Percentiles rank a stretch among this genome's conserved stretches.
phyloP scores from a whole-genome alignment of 2,329 filamentous ascomycete genomes.

The Clathrospora elynae region DNA sequence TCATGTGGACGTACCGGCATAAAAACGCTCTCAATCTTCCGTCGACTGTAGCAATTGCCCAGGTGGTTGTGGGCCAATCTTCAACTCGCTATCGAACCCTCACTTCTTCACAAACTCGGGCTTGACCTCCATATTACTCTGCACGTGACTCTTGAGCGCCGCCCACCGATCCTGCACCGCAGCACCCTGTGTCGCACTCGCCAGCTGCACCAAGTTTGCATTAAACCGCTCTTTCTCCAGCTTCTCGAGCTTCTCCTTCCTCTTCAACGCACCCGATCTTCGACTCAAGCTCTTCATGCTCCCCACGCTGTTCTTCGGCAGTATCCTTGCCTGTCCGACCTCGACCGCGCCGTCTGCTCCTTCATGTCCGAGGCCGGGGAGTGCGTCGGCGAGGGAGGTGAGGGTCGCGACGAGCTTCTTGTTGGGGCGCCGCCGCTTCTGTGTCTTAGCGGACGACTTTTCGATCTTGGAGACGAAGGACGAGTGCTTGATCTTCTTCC shows the following conservation, averaged over 20 bases:
- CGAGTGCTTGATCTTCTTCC: conserved; percentile 79
- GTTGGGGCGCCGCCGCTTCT: conserved; percentile 69
- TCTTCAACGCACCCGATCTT: conserved; percentile 78
- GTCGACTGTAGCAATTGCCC: too few relatives aligned
- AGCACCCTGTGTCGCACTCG: conserved; percentile 32
- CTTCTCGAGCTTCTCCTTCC: conserved; percentile 78
- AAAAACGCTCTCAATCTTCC: too few relatives aligned
- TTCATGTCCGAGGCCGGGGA: conserved; percentile 65
- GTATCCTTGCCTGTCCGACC: conserved; percentile 64
- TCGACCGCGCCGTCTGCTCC: conserved; percentile 38
- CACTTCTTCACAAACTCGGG: conserved; percentile 64
- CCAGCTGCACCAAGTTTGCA: conserved; percentile 78
- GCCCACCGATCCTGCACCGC: conserved; percentile 65
- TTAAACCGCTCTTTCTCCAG: conserved; percentile 84
- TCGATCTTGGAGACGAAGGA: conserved; percentile 77
- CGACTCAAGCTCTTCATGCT: conserved; percentile 63
- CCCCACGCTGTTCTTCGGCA: conserved; percentile 60
- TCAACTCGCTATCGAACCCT: too few relatives aligned
- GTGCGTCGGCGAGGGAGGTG: conserved; percentile 76
- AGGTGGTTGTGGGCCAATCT: too few relatives aligned
- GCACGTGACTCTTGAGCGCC: conserved; percentile 81
- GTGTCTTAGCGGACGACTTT: conserved; percentile 61
- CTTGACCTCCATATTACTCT: conserved; percentile 86
- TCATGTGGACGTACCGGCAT: too few relatives aligned
- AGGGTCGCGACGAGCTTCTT: conserved; percentile 81